A percentile compares a stretch with the other conserved stretches of the same genome.
These are phyloP conservation scores for Aspergillus ostianus DNA, from an alignment of 495 filamentous ascomycete genomes.

Conservation along the genomic window DNA sequence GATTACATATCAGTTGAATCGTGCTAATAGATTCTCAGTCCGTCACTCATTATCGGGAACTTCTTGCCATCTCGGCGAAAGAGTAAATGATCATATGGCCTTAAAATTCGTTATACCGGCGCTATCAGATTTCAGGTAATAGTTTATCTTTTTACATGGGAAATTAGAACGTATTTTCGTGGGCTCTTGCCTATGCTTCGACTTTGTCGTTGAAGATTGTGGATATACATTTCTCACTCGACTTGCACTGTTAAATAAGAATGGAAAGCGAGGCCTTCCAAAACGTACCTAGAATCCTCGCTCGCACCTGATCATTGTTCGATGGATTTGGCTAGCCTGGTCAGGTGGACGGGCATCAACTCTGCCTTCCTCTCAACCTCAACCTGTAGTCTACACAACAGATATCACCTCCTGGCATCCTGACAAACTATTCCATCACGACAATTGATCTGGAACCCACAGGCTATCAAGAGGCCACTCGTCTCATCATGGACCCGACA, in stretches of 20 bases:
- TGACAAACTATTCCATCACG: neutral
- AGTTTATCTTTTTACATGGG: neutral
- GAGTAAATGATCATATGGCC: constrained; percentile 19
- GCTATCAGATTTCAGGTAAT: neutral
- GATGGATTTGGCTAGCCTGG: constrained; percentile 11
- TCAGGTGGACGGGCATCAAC: constrained; percentile 12
- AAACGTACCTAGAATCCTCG: neutral
- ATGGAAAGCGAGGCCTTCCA: neutral
- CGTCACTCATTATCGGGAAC: constrained; percentile 92
- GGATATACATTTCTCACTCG: neutral
- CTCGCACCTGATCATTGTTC: neutral
- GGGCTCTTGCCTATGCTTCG: neutral
- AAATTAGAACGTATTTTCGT: neutral
- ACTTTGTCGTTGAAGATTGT: neutral
- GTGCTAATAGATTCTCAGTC: constrained; percentile 51
- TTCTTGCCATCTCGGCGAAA: constrained; percentile 67
- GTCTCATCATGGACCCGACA: neutral
- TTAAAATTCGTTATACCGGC: neutral
- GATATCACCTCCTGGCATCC: neutral
- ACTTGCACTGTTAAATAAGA: neutral
- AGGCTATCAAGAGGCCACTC: neutral
- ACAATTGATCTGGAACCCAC: neutral
- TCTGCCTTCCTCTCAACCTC: neutral
- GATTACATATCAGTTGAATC: neutral
- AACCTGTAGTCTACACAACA: neutral